A percentile compares a stretch with the other conserved stretches of the same genome.
Evolutionary conservation across 164 flowering plant genomes (phyloP).

Genomic region (Vitis amurensis): DNA sequence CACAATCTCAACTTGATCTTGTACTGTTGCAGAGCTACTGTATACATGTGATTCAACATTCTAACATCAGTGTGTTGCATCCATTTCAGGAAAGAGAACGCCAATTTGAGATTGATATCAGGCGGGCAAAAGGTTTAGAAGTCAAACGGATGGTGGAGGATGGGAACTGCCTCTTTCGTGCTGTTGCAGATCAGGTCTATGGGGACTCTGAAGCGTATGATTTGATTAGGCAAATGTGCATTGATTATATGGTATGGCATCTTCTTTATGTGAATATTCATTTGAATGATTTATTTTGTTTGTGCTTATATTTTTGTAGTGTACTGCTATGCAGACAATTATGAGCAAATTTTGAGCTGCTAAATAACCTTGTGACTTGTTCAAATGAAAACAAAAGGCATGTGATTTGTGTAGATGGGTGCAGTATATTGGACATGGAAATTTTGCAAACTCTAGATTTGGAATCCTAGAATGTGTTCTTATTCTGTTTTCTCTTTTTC

Average conservation of each 20-base stretch:
- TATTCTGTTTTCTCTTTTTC: too few species aligned
- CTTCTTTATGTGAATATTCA: neutral
- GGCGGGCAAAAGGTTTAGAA: conserved; percentile 81
- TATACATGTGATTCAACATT: neutral
- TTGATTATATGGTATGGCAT: conserved; percentile 91
- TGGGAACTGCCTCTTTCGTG: conserved; percentile 98
- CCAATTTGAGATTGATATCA: conserved; percentile 86
- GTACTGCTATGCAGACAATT: neutral
- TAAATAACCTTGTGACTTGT: too few species aligned
- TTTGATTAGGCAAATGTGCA: conserved; percentile 91
- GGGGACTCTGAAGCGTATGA: conserved; percentile 93
- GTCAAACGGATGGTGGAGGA: conserved; percentile 89
- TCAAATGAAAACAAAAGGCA: too few species aligned
- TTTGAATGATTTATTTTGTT: neutral
- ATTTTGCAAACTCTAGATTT: too few species aligned
- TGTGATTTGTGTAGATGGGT: too few species aligned
- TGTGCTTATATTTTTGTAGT: neutral
- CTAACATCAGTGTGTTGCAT: neutral
- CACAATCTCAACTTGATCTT: neutral
- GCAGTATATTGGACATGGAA: too few species aligned
- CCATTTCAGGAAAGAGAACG: conserved; percentile 82
- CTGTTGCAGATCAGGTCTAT: conserved; percentile 99
- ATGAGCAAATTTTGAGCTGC: too few species aligned
- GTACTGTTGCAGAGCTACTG: neutral
- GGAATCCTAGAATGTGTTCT: too few species aligned